phyloP scores from a whole-genome alignment of 192 early-diverging fungal genomes.

The Coemansia sp. region DNA sequence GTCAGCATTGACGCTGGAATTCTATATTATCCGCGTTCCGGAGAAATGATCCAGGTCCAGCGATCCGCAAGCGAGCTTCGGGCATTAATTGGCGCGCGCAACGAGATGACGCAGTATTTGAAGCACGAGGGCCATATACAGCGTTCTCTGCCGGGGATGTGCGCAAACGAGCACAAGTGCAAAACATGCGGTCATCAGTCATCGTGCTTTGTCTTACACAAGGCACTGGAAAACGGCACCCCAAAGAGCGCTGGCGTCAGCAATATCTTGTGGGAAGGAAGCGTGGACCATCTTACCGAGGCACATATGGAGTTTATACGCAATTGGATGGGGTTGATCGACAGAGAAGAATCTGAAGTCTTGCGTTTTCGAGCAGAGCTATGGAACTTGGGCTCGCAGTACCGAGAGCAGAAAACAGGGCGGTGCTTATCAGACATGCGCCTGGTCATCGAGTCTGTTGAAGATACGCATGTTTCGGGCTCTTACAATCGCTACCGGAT shows the following conservation, averaged over 20 bases:
- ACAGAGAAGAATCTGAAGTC: constrained; percentile 73
- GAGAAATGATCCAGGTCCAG: constrained; percentile 66
- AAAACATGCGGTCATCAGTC: constrained; percentile 63
- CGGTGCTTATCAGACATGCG: constrained; percentile 50
- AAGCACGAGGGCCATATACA: constrained; percentile 8
- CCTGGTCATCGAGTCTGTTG: constrained; percentile 20
- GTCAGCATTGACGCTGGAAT: constrained; percentile 66
- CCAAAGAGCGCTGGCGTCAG: constrained; percentile 57
- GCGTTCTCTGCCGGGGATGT: constrained; percentile 68
- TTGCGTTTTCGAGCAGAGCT: constrained; percentile 63
- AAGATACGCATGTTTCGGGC: constrained; percentile 29
- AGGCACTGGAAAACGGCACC: constrained; percentile 68
- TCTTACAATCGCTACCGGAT: constrained; percentile 40
- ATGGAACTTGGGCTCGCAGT: constrained; percentile 60
- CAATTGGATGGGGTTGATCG: constrained; percentile 75
- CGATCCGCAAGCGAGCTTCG: constrained; percentile 65
- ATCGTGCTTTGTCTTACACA: constrained; percentile 74
- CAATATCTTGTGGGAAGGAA: constrained; percentile 61
- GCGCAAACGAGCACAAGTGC: constrained; percentile 64
- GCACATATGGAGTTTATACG: constrained; percentile 70
- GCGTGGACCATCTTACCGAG: constrained; percentile 60
- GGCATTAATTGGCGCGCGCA: constrained; percentile 71
- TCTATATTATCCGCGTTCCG: constrained; percentile 74
- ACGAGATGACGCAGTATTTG: constrained; percentile 67
- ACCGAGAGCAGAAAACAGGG: constrained; percentile 56